A percentile compares a stretch with the other conserved stretches of the same genome.
Conservation (phyloP, 192 early-diverging fungal genomes). For the Pilaira anomala region DNA sequence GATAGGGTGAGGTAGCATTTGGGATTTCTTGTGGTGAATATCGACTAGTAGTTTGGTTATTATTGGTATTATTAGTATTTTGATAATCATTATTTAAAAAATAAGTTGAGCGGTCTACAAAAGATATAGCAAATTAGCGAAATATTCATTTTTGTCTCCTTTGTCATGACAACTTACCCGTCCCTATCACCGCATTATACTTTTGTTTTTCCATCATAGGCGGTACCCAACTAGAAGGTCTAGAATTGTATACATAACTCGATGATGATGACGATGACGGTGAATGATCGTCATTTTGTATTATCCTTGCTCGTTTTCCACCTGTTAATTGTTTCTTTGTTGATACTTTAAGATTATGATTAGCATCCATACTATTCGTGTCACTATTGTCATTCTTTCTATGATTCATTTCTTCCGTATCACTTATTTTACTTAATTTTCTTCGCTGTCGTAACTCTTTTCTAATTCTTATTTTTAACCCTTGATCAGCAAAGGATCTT, state of each 20-base stretch:
- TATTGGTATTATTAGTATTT: too few relatives aligned
- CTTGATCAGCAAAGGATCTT: conserved; percentile 93
- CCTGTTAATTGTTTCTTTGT: too few relatives aligned
- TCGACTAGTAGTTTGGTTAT: too few relatives aligned
- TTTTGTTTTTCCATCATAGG: background rate
- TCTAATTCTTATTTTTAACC: conserved; percentile 89
- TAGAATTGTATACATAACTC: too few relatives aligned
- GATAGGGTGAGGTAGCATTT: background rate
- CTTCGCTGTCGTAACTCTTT: conserved; percentile 67
- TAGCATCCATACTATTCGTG: background rate
- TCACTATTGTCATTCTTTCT: background rate
- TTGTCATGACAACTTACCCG: too few relatives aligned
- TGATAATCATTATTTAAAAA: too few relatives aligned
- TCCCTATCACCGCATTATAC: conserved; percentile 3
- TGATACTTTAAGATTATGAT: too few relatives aligned
- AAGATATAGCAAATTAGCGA: too few relatives aligned
- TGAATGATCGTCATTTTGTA: background rate
- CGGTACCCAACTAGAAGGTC: background rate
- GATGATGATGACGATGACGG: background rate
- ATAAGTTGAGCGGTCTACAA: too few relatives aligned
- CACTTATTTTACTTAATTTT: conserved; percentile 22
- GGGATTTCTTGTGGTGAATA: too few relatives aligned
- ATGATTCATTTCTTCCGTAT: background rate
- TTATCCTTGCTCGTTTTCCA: too few relatives aligned
- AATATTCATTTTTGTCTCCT: too few relatives aligned